Conservation (phyloP, 768 basidiomycete species). For the Nidularia pulvinata region DNA sequence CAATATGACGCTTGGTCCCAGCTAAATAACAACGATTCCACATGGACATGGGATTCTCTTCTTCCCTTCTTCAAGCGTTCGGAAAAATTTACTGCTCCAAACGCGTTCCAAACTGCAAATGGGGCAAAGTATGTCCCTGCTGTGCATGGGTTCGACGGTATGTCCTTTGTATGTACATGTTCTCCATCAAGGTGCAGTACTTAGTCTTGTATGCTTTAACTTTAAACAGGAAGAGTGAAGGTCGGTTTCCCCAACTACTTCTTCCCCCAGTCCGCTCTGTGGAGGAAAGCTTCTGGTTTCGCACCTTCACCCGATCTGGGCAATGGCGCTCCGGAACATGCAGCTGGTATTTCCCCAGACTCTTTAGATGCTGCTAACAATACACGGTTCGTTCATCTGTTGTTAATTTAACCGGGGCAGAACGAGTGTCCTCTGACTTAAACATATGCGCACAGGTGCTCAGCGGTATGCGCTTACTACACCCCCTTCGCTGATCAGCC, state of each 20-base stretch:
- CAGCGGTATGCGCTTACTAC: slow-evolving; percentile 25
- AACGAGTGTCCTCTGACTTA: background rate
- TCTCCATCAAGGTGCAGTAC: too few relatives aligned
- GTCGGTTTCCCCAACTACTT: slow-evolving; percentile 29
- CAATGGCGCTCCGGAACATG: slow-evolving; percentile 20
- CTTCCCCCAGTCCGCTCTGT: slow-evolving; percentile 23
- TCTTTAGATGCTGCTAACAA: slow-evolving; percentile 25
- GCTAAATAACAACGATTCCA: slow-evolving; percentile 21
- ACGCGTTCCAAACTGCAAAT: slow-evolving; percentile 17
- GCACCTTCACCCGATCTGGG: slow-evolving; percentile 18
- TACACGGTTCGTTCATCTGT: slow-evolving; percentile 15
- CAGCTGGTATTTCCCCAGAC: slow-evolving; percentile 23
- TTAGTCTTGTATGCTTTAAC: too few relatives aligned
- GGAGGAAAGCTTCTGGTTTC: slow-evolving; percentile 22
- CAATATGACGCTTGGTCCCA: slow-evolving; percentile 31
- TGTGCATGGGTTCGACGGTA: slow-evolving; percentile 18
- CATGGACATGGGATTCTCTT: slow-evolving; percentile 38
- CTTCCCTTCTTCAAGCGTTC: slow-evolving; percentile 45
- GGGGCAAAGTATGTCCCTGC: slow-evolving; percentile 17
- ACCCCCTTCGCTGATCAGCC: slow-evolving; percentile 21
- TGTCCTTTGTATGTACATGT: too few relatives aligned
- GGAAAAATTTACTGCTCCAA: slow-evolving; percentile 58
- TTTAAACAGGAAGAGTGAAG: slow-evolving; percentile 22
- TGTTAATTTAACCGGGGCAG: background rate
- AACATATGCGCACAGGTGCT: slow-evolving; percentile 15